Base-by-base conservation (phyloP, 2,329 filamentous ascomycete species). In the Arthroderma sp. region DNA sequence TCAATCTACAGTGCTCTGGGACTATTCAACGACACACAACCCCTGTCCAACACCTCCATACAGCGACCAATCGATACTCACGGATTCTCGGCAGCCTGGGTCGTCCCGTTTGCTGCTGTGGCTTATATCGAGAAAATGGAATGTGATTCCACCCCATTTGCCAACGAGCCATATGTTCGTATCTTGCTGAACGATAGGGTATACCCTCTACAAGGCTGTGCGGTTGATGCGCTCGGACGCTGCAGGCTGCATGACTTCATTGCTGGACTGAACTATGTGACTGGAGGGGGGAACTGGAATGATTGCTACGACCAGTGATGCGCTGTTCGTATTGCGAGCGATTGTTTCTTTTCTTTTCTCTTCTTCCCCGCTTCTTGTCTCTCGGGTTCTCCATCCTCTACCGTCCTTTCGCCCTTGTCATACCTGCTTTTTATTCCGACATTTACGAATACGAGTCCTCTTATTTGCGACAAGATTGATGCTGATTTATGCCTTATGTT, bases 51-150 rank as follows among this genome's bases (percentile, higher is more conserved):
- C 27, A 67, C 66, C 3, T 68, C 67, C 5, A 48, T 59, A 8
- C 51, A 72, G 64, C 66, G 72, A 37, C 69, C 75, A 0, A 53
- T 63, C 4, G 61, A 78, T 46, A 73, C 74, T 1, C 70, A 75
- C 32, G 85, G 85, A 3, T 94, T 78, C 60, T 80, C 82, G 7
- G 77, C 85, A 0, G 74, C 80, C 9, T 89, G 83, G 81, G 76
- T 78, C 0, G 85, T 94, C 11, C 84, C 88, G 0, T 94, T 95
- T 63, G 84, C 74, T 0, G 80, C 77, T 11, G 72, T 87, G 43
- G 75, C 86, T 62, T 94, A 93, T 60, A 77, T 95, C 32, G 88
- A 95, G 71, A 91, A 89, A 71, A 80, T 94, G 75, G 64, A 63
- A 36, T 95, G 88, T 60, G 59, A 59, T 2, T 67, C 58, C 9